Evolutionary conservation across 148 eudicot species (phyloP).

Genomic region (Selenicereus undatus): DNA sequence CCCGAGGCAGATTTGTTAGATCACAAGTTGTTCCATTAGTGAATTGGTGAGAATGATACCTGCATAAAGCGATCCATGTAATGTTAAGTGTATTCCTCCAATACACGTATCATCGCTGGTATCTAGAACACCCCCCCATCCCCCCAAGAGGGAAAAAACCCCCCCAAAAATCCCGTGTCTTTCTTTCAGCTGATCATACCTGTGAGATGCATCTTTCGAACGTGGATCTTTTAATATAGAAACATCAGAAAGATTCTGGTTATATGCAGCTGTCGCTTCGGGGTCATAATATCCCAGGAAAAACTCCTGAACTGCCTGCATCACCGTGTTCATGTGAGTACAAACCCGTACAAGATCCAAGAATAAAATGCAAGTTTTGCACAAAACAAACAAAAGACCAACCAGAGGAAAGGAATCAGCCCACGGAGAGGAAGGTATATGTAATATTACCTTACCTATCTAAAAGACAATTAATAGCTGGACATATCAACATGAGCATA

Average conservation of each 20-base stretch:
- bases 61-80: slow-evolving; percentile 27
- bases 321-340: slow-evolving; percentile 12
- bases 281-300: slow-evolving; percentile 72
- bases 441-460: too few species aligned
- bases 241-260: slow-evolving; percentile 68
- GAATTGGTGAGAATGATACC: slow-evolving; percentile 88
- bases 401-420: neutral
- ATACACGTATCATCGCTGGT: neutral
- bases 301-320: slow-evolving; percentile 82
- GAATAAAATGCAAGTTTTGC: neutral
- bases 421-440: neutral
- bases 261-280: slow-evolving; percentile 74
- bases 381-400: neutral
- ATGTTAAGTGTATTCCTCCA: slow-evolving; percentile 6
- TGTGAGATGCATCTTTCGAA: slow-evolving; percentile 88
- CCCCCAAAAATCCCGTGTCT: too few species aligned
- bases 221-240: slow-evolving; percentile 88
- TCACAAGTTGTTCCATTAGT: slow-evolving; percentile 88
- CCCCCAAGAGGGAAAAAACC: neutral
- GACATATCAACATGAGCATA: neutral
- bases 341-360: neutral
- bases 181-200: slow-evolving; percentile 34
- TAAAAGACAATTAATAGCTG: neutral
- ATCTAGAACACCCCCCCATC: neutral
- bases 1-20: slow-evolving; percentile 76